Base-by-base conservation (phyloP, 306 rosid species). In the Quercus parvula region DNA sequence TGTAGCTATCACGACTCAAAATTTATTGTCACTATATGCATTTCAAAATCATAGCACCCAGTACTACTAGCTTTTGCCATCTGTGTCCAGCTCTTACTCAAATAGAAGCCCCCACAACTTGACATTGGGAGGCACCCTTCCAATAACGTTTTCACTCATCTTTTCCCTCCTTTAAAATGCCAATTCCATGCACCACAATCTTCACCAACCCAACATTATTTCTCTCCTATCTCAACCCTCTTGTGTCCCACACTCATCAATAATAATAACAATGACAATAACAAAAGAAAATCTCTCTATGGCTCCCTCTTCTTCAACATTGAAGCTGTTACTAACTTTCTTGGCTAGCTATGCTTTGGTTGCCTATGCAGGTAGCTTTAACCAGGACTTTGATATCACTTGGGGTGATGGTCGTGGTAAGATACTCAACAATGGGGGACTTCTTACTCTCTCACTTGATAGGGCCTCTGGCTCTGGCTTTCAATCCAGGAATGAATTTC, bases 391-490 rank as follows among this genome's bases (percentile, higher is more conserved):
- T 74, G 86, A 89, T 12, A 72, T 92, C 44, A 87, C 89, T 0
- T 92, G 97, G 94, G 92, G 95, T 14, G 89, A 85, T 83, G 95
- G 89, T 2, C 87, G 92, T 0, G 95, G 86, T 46, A 92, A 87
- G 80, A 87, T 92, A 28, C 55, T 86, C 31, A 81, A 88, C 91
- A 81, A 92, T 70, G 91, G 90, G 6, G 76, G 88, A 10, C 87
- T 89, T 9, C 92, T 90, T 33, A 82, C 91, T 17, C 82, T 92
- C 14, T 85, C 90, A 2, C 88, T 89, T 0, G 91, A 92, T 79
- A 82, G 67, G 75, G 81, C 85, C 1, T 92, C 95, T 1, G 97
- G 97, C 15, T 92, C 97, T 0, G 95, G 97, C 0, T 92, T 92
- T 55, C 91, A 89, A 25, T 90, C 97, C 9, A 85, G 77, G 58